Percentiles rank a stretch among this genome's conserved stretches.
Conservation (phyloP, 2,329 filamentous ascomycete species). For the Xylaria hypoxylon region DNA sequence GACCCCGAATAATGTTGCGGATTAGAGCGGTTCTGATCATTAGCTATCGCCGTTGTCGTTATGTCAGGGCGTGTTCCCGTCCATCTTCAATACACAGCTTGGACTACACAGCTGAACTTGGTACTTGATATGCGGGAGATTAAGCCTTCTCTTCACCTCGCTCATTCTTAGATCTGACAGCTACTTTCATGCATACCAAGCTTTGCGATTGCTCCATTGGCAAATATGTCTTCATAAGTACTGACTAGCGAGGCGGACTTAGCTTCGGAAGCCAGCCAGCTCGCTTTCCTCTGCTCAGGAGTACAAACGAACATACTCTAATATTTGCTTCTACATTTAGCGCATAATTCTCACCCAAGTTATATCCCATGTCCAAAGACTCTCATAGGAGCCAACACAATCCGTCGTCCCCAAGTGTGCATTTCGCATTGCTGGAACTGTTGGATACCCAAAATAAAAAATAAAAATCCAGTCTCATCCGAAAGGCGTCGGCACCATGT, state of each 20-base stretch:
- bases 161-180: not conserved
- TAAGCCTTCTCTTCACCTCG: too few species aligned
- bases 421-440: conserved; percentile 16
- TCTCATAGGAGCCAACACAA: not conserved
- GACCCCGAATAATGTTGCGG: not conserved
- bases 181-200: not conserved
- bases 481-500: conserved; percentile 3
- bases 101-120: not conserved
- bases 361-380: not conserved
- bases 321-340: conserved; percentile 1
- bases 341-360: conserved; percentile 1
- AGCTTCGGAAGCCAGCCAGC: conserved; percentile 19
- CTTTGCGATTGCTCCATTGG: not conserved
- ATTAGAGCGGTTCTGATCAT: not conserved
- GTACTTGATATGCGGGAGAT: too few species aligned
- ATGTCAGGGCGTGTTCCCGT: not conserved
- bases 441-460: conserved; percentile 11
- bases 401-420: conserved; percentile 19
- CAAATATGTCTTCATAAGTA: not conserved
- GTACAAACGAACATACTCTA: not conserved
- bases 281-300: conserved; percentile 14
- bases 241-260: not conserved
- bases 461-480: conserved; percentile 14
- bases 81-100: not conserved
- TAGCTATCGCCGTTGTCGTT: not conserved